Evolutionary conservation across 192 early-diverging fungal species (phyloP), one percentile per base, ranked within the genome.

Genomic region (Kappamyces sp.): DNA sequence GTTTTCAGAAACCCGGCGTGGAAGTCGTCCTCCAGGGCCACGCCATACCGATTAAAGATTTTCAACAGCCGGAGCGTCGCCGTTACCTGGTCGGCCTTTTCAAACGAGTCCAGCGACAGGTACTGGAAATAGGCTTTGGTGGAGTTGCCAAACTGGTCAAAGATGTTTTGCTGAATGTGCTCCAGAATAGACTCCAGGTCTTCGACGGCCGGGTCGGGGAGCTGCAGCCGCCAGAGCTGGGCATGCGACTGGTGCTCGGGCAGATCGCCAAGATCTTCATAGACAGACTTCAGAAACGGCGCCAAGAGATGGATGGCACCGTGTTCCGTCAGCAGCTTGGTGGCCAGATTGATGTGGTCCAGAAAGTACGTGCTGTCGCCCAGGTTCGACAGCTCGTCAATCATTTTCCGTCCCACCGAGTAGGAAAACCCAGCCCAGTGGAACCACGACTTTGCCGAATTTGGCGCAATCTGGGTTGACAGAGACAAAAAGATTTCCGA

Each of bases 21-120:
- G 43, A 86, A 84, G 4, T 46, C 45, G 1, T 61, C 49, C 35
- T 76, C 66, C 4, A 89, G 54, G 34, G 70, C 64, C 0, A 67
- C 54, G 31, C 84, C 86, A 63, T 81, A 83, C 30, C 78, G 82
- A 5, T 78, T 69, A 11, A 91, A 71, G 1, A 89, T 62, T 11
- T 77, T 75, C 9, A 91, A 47, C 2, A 88, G 41, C 1, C 86
- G 72, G 15, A 88, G 48, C 3, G 85, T 79, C 4, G 84, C 68
- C 2, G 77, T 84, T 5, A 69, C 37, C 5, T 71, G 70, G 15
- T 75, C 76, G 46, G 67, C 66, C 8, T 83, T 61, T 11, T 70
- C 49, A 5, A 61, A 55, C 38, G 15, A 66, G 11, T 52, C 34
- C 62, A 37, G 36, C 2, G 30, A 47, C 62, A 68, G 51, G 50